Evolutionary conservation across 441 rosid genomes (phyloP).

Genomic region (Gossypium gossypioides): DNA sequence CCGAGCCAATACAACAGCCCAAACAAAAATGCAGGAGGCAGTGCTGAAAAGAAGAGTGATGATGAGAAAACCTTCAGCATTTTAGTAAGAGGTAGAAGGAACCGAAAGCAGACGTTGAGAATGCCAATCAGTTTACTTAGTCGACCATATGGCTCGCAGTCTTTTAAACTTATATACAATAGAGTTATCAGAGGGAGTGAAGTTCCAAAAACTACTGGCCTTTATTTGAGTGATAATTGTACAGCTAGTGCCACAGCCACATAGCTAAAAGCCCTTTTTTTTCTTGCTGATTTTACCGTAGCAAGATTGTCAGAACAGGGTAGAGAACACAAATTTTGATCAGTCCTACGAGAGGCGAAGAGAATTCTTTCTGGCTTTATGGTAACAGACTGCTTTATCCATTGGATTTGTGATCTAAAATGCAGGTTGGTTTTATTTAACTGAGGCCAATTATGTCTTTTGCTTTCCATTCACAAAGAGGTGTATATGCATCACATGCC

Average conservation of each 20-base stretch:
- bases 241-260: constrained; percentile 27
- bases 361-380: constrained; percentile 15
- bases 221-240: constrained; percentile 33
- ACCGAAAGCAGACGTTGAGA: constrained; percentile 81
- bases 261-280: constrained; percentile 19
- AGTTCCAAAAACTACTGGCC: constrained; percentile 44
- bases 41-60: constrained; percentile 35
- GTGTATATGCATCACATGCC: neutral
- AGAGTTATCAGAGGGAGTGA: constrained; percentile 78
- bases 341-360: constrained; percentile 8
- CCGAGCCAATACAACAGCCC: constrained; percentile 22
- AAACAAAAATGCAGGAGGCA: constrained; percentile 25
- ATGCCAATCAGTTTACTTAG: constrained; percentile 88
- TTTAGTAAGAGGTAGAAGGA: constrained; percentile 79
- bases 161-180: constrained; percentile 67
- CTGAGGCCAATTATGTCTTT: neutral
- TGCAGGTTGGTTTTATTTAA: constrained; percentile 31
- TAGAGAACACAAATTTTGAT: constrained; percentile 14
- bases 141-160: constrained; percentile 82
- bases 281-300: constrained; percentile 9
- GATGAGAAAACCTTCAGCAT: constrained; percentile 84
- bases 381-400: constrained; percentile 8
- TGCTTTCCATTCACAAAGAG: neutral
- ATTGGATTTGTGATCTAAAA: constrained; percentile 13
- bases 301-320: constrained; percentile 14